Conservation (phyloP, 352 stramenopile genomes). For the Globisporangium sylvaticum region DNA sequence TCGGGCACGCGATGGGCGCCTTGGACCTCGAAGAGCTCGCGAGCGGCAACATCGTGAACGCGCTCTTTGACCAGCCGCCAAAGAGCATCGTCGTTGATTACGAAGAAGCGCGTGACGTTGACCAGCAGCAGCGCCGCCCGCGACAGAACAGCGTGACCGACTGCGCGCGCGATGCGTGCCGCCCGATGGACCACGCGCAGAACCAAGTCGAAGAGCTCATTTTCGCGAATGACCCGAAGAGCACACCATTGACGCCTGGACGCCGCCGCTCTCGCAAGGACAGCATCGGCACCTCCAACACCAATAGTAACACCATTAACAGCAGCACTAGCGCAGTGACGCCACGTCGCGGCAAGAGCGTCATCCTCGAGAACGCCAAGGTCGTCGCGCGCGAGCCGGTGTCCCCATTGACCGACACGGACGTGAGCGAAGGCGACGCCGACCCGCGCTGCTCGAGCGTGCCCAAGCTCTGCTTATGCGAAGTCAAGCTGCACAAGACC, state of each 20-base stretch:
- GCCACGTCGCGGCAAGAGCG: conserved; percentile 27
- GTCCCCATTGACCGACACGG: conserved; percentile 15
- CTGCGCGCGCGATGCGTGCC: conserved; percentile 45
- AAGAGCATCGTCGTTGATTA: conserved; percentile 65
- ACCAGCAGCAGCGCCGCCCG: conserved; percentile 19
- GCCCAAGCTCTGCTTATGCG: conserved; percentile 74
- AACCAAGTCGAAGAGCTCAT: conserved; percentile 10
- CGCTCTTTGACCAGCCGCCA: conserved; percentile 10
- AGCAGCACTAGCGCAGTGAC: not conserved
- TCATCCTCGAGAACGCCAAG: conserved; percentile 20
- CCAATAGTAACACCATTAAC: not conserved
- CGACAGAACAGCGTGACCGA: conserved; percentile 17
- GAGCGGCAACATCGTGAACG: conserved; percentile 10
- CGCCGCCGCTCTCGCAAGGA: conserved; percentile 29
- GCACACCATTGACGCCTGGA: conserved; percentile 3
- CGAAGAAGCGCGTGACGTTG: conserved; percentile 25
- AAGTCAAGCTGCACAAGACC: conserved; percentile 83
- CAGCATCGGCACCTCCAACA: conserved; percentile 15
- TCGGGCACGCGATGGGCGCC: conserved; percentile 13
- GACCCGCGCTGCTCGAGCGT: conserved; percentile 46
- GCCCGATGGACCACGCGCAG: conserved; percentile 28
- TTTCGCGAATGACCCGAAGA: conserved; percentile 1
- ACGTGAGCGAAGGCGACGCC: conserved; percentile 21
- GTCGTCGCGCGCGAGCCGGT: conserved; percentile 6
- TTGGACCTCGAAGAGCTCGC: conserved; percentile 55